Conservation (phyloP, 352 stramenopile genomes). For the Pythium diclinum region DNA sequence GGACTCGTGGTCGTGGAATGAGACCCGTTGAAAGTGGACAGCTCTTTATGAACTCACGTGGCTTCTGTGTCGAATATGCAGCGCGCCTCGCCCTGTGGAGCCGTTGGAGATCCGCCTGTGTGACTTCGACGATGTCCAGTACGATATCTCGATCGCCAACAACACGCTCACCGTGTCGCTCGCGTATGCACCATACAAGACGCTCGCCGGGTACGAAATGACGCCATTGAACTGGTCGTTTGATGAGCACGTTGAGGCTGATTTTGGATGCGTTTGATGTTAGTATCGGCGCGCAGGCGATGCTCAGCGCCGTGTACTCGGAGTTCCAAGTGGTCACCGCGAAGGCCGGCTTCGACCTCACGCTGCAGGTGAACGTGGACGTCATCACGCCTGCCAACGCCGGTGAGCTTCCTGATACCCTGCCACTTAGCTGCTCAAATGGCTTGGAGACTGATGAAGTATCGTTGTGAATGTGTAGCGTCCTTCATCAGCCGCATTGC, state of each 20-base stretch:
- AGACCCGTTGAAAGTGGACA: background rate
- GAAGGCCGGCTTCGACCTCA: constrained; percentile 79
- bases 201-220: constrained; percentile 45
- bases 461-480: constrained; percentile 25
- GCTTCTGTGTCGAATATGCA: constrained; percentile 22
- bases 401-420: constrained; percentile 28
- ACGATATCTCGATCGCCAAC: constrained; percentile 73
- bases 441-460: background rate
- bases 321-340: constrained; percentile 65
- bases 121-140: constrained; percentile 88
- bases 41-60: background rate
- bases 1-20: background rate
- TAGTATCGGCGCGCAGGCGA: constrained; percentile 64
- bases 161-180: constrained; percentile 70
- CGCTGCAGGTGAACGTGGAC: constrained; percentile 75
- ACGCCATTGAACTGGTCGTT: background rate
- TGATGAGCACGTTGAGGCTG: background rate
- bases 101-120: constrained; percentile 75
- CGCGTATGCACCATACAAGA: constrained; percentile 75
- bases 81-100: constrained; percentile 70
- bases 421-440: background rate
- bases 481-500: constrained; percentile 74
- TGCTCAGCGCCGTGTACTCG: constrained; percentile 70
- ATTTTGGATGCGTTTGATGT: background rate
- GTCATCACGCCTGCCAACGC: constrained; percentile 66